Base-by-base conservation (phyloP, 148 eudicot genomes). In the Rhododendron simsii region DNA sequence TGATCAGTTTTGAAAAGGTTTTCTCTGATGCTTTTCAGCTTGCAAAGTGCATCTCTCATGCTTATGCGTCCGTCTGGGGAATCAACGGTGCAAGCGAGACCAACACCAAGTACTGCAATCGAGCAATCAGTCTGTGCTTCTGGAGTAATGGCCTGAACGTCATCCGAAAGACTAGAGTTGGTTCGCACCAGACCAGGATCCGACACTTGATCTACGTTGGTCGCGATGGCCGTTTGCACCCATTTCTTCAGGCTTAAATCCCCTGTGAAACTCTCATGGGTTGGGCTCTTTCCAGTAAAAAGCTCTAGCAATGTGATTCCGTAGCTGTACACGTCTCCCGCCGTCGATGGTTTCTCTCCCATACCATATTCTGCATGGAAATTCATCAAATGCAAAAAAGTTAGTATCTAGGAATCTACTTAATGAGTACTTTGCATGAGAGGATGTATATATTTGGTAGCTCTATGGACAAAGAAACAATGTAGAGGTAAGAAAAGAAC, bases 261-360 rank as follows among this genome's bases (percentile, higher is more conserved):
- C 23, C 85, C 91, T 37, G 81, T 84, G 57, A 88, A 91, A 79
- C 12, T 84, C 77, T 84, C 90, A 59, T 89, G 82, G n/a, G 84
- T 91, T 20, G 94, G 93, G 35, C 88, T 90, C 87, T 87, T 92
- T 33, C 91, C 92, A 0, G 94, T 92, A 61, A 92, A 91, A 78
- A 92, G 82, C 90, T 91, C 94, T 47, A 92, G 86, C 67, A 92
- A 78, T 71, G 89, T 87, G n/a, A 92, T 89, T 39, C 94, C 93
- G 50, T 84, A 92, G 88, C 92, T 92, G 79, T 90, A 92, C 69
- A 91, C 91, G 69, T 92, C 94, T 82, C 94, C 94, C 0, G 90
- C 86, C 33, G 89, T 82, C 7, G 94, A 90, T 85, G 93, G 92
- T 80, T 82, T 90, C 11, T 33, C 88, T 85, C 93, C 93, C 74